Percentiles rank a stretch among this genome's conserved stretches.
These are phyloP conservation scores for Termitomyces sp. DNA, from an alignment of 768 basidiomycete genomes.

Conservation along the genomic window DNA sequence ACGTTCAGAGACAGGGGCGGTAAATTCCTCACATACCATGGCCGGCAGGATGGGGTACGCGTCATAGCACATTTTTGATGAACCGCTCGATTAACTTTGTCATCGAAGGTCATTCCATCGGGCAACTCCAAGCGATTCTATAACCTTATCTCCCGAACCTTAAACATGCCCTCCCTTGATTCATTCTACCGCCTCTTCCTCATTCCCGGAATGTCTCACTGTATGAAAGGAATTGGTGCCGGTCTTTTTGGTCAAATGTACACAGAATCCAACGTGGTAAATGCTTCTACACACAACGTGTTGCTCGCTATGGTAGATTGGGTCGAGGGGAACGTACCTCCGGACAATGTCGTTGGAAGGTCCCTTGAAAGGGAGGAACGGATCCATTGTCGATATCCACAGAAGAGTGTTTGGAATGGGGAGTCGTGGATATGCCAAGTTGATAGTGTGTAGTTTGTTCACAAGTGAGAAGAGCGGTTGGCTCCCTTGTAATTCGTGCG, in stretches of 20 bases:
- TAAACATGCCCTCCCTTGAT: neutral
- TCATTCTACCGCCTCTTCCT: conserved; percentile 11
- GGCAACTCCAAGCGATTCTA: conserved; percentile 6
- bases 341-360: neutral
- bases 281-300: conserved; percentile 2
- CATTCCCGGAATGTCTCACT: conserved; percentile 3
- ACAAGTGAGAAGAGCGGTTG: too few relatives aligned
- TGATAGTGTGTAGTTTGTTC: neutral
- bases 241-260: neutral
- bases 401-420: conserved; percentile 4
- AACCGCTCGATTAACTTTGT: neutral
- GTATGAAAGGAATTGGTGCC: neutral
- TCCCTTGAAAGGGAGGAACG: neutral
- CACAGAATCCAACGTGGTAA: neutral
- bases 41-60: conserved; percentile 1
- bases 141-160: conserved; percentile 1
- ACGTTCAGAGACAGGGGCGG: conserved; percentile 5
- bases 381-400: conserved; percentile 4
- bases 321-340: conserved; percentile 1
- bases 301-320: conserved; percentile 4
- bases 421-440: neutral
- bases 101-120: neutral
- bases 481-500: neutral
- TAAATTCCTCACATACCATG: conserved; percentile 9
- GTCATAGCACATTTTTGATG: neutral